Conservation (phyloP, 139 green algal genomes). For the Asterochloris sp. region DNA sequence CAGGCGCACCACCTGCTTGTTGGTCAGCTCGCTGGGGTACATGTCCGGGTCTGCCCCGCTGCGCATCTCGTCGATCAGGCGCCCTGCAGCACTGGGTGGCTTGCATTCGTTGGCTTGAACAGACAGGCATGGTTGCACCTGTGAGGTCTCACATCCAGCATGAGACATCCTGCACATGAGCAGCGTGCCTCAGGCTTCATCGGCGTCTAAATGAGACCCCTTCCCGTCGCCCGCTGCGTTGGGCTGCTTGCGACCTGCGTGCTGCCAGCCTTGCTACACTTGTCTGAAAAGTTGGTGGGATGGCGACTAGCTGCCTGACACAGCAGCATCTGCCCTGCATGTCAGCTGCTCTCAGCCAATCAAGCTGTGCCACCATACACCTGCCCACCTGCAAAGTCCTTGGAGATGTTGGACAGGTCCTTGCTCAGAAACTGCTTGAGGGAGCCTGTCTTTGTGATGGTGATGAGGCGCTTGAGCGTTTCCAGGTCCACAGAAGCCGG, state of each 20-base stretch:
- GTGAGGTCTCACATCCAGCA: not conserved
- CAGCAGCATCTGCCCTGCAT: not conserved
- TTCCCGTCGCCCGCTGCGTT: not conserved
- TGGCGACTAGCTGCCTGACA: not conserved
- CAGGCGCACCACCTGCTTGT: constrained; percentile 68
- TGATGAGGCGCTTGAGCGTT: constrained; percentile 84
- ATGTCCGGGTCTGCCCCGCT: constrained; percentile 44
- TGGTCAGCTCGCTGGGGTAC: constrained; percentile 50
- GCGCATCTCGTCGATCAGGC: constrained; percentile 79
- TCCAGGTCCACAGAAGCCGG: constrained; percentile 88
- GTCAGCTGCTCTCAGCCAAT: not conserved
- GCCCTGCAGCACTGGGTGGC: constrained; percentile 31
- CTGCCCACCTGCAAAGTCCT: constrained; percentile 41
- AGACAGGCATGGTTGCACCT: not conserved
- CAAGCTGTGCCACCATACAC: not conserved
- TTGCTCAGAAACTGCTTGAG: constrained; percentile 74
- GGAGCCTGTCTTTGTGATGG: constrained; percentile 43
- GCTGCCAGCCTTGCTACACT: not conserved
- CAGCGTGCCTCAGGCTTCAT: not conserved
- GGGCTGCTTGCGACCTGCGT: not conserved
- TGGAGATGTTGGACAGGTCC: constrained; percentile 84
- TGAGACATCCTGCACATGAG: too few relatives aligned
- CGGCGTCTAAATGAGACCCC: not conserved
- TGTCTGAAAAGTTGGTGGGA: not conserved
- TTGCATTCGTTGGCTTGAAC: too few relatives aligned